Conservation (phyloP, 2,329 filamentous ascomycete genomes). For the Beauveria bassiana region DNA sequence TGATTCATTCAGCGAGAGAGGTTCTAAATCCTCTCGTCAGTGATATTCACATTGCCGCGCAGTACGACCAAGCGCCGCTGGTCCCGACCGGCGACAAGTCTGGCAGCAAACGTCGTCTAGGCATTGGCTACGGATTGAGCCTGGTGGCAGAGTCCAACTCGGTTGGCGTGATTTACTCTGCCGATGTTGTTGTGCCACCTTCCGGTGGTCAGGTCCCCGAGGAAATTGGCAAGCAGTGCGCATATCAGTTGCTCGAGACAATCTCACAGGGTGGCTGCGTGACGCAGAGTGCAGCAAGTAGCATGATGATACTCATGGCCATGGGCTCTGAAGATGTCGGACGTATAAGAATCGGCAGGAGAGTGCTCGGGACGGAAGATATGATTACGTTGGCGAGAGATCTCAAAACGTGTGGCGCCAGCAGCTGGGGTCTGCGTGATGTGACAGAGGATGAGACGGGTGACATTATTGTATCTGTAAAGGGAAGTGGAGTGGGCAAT, state of each 20-base stretch:
- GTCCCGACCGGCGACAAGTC: constrained; percentile 46
- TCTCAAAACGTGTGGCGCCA: constrained; percentile 78
- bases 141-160: constrained; percentile 89
- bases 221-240: constrained; percentile 81
- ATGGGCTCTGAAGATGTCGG: constrained; percentile 98
- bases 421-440: constrained; percentile 83
- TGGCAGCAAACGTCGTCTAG: constrained; percentile 56
- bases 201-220: constrained; percentile 79
- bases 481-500: constrained; percentile 89
- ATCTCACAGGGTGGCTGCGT: constrained; percentile 79
- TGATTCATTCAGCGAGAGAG: constrained; percentile 86
- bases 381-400: constrained; percentile 76
- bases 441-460: constrained; percentile 56
- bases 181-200: constrained; percentile 69
- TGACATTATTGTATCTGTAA: constrained; percentile 82
- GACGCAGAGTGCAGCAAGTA: constrained; percentile 61
- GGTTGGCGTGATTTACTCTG: constrained; percentile 73
- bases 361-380: constrained; percentile 74
- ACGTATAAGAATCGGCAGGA: constrained; percentile 69
- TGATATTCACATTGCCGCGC: constrained; percentile 84
- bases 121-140: constrained; percentile 85
- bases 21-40: constrained; percentile 78
- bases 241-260: constrained; percentile 79
- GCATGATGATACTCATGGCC: constrained; percentile 82
- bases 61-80: constrained; percentile 62